These are phyloP conservation scores for Puya raimondii DNA, from an alignment of 176 grass and related monocot genomes.

Conservation along the genomic window DNA sequence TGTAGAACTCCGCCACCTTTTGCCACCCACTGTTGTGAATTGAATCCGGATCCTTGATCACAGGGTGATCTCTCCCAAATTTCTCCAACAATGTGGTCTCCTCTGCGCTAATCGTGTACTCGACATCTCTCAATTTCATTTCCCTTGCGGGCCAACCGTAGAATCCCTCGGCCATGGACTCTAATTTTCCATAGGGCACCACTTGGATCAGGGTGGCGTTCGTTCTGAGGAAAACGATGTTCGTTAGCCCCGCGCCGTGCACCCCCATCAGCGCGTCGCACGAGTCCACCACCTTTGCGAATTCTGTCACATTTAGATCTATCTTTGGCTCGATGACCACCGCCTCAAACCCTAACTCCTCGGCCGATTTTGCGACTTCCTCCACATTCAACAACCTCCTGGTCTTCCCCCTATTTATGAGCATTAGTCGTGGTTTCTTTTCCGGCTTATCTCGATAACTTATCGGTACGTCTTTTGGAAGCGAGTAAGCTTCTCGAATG, in stretches of 20 bases:
- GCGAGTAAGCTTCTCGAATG: constrained; percentile 35
- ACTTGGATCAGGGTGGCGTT: constrained; percentile 58
- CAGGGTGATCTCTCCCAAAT: constrained; percentile 47
- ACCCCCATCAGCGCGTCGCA: constrained; percentile 75
- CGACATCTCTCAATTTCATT: constrained; percentile 45
- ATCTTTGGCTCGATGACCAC: constrained; percentile 28
- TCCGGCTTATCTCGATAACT: not conserved
- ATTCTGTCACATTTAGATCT: constrained; percentile 30
- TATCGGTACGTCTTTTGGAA: constrained; percentile 19
- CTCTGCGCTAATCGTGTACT: constrained; percentile 49
- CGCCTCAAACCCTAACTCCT: constrained; percentile 40
- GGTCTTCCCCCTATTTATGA: constrained; percentile 36
- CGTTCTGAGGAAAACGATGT: constrained; percentile 60
- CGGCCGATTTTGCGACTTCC: constrained; percentile 26
- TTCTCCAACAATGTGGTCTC: constrained; percentile 61
- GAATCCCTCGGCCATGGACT: constrained; percentile 29
- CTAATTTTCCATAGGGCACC: constrained; percentile 68
- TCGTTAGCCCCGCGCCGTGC: constrained; percentile 67
- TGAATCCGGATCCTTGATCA: constrained; percentile 38
- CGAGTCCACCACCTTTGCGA: constrained; percentile 41
- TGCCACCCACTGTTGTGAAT: constrained; percentile 54
- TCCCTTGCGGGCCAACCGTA: constrained; percentile 32
- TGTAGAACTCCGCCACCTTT: constrained; percentile 48
- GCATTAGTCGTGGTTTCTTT: constrained; percentile 38
- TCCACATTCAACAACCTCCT: constrained; percentile 48